Evolutionary conservation across 805 yeast genomes (phyloP), one percentile per base, ranked within the genome.

Genomic region (Jamesozyma lodderae): DNA sequence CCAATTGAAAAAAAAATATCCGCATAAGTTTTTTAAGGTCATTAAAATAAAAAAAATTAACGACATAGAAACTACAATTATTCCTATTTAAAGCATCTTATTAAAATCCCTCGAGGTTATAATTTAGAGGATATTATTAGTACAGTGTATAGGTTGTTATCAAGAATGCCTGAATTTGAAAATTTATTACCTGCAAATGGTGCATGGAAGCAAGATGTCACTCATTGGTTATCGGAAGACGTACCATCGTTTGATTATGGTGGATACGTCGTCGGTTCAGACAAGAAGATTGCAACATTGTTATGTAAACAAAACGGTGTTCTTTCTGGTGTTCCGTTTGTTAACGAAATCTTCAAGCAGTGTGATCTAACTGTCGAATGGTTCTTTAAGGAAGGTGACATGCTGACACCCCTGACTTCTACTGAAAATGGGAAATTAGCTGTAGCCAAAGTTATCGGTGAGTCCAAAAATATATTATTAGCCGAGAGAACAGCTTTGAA

Each of bases 181-280:
- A 73, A 81, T 49, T 62, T 84, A 30, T 68, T 90, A 20, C 95
- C 96, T 0, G 62, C 68, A 4, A 75, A 73, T 39, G 94, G 95
- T 3, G 67, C 65, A 35, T 90, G 97, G 97, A 86, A 78, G 55
- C 73, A 72, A 36, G 79, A 79, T 43, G 75, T 90, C 44, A 75
- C 86, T 8, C 68, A 65, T 31, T 88, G 85, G 79, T 66, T 88
- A 11, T 67, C 73, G 4, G 97, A 88, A 53, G 97, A 88, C 52
- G 90, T 83, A 13, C 96, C 97, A 1, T 77, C 94, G 0, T 90
- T 90, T 51, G 97, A 88, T 59, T 82, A 79, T 51, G 97, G 97
- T 24, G 97, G 96, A 2, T 85, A 66, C 52, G 97, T 90, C 2
- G 97, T 90, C n/a, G 96, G 97, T 10, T 70, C 72, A 38, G 79